Evolutionary conservation across 202 grass and related monocot genomes (phyloP), one percentile per base, ranked within the genome.

Genomic region (Musa balbisiana): DNA sequence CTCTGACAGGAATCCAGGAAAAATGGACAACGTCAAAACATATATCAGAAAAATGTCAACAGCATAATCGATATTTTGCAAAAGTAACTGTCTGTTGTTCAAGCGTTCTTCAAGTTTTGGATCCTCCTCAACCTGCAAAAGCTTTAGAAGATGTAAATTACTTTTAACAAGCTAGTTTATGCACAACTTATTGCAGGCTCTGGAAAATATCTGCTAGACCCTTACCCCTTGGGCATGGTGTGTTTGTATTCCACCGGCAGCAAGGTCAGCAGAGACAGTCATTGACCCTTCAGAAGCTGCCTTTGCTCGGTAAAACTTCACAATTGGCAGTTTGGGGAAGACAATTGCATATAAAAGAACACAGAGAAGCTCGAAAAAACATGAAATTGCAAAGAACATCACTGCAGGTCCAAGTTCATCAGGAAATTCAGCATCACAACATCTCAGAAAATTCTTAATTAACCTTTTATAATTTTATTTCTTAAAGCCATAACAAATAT

Each of bases 341-440:
- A 95, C 77, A 11, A 88, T 85, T 26, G 87, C 80, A 53, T 99
- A 99, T 27, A 92, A 55, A 20, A 99, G 83, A 63, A 94, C 77
- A 72, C 91, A 99, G 68, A 77, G 49, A 25, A 99, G 81, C 83
- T 95, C 91, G 51, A 99, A 92, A 24, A 99, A 20, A 69, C 82
- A 94, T 84, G 95, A 92, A 82, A 99, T 76, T 27, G 85, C 80
- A 85, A 99, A 94, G 80, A 99, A 99, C 53, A 99, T 51, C 77
- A 89, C 95, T 87, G 89, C 85, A 87, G 11, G 25, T 16, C 12
- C 14, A 50, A 70, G 43, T 51, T 51, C 67, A 51, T 33, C 50
- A 11, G 19, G n/a, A 51, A 51, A 23, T 21, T 70, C 67, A 70
- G 22, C 26, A 27, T 14, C 63, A 65, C 0, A 25, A 13, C 19